Percentiles rank a stretch among this genome's conserved stretches.
These are phyloP conservation scores for Neurospora sp. DNA, from an alignment of 495 filamentous ascomycete genomes.

Conservation along the genomic window DNA sequence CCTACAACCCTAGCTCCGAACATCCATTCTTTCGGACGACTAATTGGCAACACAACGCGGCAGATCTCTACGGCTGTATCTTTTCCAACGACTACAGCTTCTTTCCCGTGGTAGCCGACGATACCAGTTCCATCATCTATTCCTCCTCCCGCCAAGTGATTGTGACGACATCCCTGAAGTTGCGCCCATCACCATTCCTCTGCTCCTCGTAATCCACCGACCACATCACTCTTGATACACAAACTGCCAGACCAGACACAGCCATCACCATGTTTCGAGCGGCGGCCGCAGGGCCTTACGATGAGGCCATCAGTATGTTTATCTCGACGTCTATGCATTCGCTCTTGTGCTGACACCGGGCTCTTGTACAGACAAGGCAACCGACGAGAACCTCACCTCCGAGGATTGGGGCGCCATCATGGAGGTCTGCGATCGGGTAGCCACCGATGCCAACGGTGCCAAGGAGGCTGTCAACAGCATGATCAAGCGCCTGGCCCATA, in stretches of 20 bases:
- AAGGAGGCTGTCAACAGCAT: conserved; percentile 90
- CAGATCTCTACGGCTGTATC: not conserved
- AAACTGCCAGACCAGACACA: not conserved
- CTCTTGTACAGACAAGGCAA: conserved; percentile 71
- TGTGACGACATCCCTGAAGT: not conserved
- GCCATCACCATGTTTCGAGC: conserved; percentile 39
- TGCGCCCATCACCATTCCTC: not conserved
- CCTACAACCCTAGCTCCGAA: not conserved
- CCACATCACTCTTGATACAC: not conserved
- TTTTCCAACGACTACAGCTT: not conserved
- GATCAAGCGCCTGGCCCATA: conserved; percentile 92
- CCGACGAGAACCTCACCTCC: conserved; percentile 93
- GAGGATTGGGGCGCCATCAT: conserved; percentile 99
- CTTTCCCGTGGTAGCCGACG: not conserved
- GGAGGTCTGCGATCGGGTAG: conserved; percentile 94
- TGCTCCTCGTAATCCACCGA: not conserved
- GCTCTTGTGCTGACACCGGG: not conserved
- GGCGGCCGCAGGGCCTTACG: conserved; percentile 39
- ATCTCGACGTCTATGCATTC: not conserved
- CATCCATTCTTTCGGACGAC: not conserved
- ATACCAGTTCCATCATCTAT: not conserved
- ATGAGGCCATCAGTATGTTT: conserved; percentile 41
- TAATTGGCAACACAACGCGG: not conserved
- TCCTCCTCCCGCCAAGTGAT: not conserved
- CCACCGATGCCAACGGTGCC: conserved; percentile 46